Conservation (phyloP, 768 basidiomycete species). For the Lactarius vividus region DNA sequence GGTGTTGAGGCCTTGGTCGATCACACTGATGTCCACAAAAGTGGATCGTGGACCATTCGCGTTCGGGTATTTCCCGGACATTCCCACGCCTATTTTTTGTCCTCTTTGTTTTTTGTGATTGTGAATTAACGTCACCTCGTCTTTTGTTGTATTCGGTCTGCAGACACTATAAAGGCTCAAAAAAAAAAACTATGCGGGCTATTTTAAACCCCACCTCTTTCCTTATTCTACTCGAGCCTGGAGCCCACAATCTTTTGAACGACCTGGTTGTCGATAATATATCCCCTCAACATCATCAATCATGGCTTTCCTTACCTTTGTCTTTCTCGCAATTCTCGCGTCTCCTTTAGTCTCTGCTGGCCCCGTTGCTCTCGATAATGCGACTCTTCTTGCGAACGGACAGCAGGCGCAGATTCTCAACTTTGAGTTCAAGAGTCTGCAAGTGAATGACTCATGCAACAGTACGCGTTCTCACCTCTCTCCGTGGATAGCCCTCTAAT, state of each 20-base stretch:
- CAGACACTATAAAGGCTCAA: not conserved
- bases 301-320: slow-evolving; percentile 26
- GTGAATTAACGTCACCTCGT: not conserved
- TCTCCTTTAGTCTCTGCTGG: slow-evolving; percentile 34
- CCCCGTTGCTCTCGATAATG: slow-evolving; percentile 40
- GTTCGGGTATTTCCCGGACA: slow-evolving; percentile 16
- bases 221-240: slow-evolving; percentile 18
- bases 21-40: slow-evolving; percentile 19
- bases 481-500: not conserved
- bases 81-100: slow-evolving; percentile 13
- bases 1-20: slow-evolving; percentile 34
- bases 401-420: slow-evolving; percentile 52
- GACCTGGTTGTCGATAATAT: slow-evolving; percentile 15
- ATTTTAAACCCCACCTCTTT: not conserved
- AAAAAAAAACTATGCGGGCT: not conserved
- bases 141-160: slow-evolving; percentile 10
- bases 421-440: slow-evolving; percentile 42
- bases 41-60: not conserved
- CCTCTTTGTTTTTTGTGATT: not conserved
- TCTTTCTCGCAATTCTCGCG: slow-evolving; percentile 27
- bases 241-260: slow-evolving; percentile 14
- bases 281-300: not conserved
- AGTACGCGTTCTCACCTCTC: slow-evolving; percentile 34
- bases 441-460: slow-evolving; percentile 43
- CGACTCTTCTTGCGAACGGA: slow-evolving; percentile 48